Percentiles rank a stretch among this genome's conserved stretches.
Evolutionary conservation across 345 rosid genomes (phyloP).

Genomic region (Streptanthus diversifolius): DNA sequence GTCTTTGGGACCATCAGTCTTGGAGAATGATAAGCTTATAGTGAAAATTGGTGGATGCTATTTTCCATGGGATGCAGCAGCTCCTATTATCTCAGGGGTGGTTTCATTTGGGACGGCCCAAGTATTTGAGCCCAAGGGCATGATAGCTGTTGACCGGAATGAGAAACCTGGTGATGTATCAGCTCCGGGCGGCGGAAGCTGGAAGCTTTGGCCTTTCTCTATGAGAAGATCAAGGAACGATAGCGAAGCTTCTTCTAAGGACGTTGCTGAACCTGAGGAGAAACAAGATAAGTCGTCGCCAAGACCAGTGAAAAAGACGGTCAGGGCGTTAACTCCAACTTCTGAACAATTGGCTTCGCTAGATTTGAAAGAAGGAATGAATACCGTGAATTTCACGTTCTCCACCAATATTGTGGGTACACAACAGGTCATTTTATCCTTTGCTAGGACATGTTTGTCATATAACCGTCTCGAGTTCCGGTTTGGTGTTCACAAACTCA

Average conservation of each 20-base stretch:
- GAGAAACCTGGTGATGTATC: constrained; percentile 44
- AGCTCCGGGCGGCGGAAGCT: constrained; percentile 52
- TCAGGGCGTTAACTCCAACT: constrained; percentile 62
- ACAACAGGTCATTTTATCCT: constrained; percentile 59
- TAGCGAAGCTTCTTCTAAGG: constrained; percentile 34
- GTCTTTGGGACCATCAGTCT: constrained; percentile 45
- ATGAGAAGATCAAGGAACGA: constrained; percentile 42
- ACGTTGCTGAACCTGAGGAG: constrained; percentile 34
- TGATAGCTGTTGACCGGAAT: constrained; percentile 49
- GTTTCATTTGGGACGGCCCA: constrained; percentile 47
- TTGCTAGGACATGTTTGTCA: constrained; percentile 13
- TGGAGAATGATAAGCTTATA: constrained; percentile 56
- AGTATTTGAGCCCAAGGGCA: constrained; percentile 52
- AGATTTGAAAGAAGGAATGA: constrained; percentile 76
- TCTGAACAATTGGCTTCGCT: constrained; percentile 82
- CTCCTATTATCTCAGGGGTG: constrained; percentile 51
- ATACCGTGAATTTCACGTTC: constrained; percentile 74
- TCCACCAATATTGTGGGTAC: constrained; percentile 86
- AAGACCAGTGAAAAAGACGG: constrained; percentile 47
- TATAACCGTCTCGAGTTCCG: neutral
- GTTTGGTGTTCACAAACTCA: constrained; percentile 6
- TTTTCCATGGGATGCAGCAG: constrained; percentile 67
- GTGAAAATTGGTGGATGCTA: constrained; percentile 45
- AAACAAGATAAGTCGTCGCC: constrained; percentile 36
- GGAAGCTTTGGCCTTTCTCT: constrained; percentile 92